These are phyloP conservation scores for Penicillium soppii DNA, from an alignment of 495 filamentous ascomycete genomes.

Conservation along the genomic window DNA sequence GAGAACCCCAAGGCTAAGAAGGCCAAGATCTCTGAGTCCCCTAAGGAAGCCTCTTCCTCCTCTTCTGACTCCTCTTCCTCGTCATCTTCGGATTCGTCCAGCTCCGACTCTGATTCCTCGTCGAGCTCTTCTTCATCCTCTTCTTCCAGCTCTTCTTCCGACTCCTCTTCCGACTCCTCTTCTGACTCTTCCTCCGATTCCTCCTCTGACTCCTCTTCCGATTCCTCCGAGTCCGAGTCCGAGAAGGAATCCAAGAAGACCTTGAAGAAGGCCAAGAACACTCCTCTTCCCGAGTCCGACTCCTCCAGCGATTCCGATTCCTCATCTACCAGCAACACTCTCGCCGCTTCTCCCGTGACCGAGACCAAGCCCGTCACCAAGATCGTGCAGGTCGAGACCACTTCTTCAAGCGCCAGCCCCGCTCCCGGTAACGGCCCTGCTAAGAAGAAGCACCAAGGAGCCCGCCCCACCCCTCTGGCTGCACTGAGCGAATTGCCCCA, in stretches of 20 bases:
- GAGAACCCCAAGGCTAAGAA: slow-evolving; percentile 44
- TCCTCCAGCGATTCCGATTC: slow-evolving; percentile 26
- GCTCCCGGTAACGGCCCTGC: slow-evolving; percentile 41
- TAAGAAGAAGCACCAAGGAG: slow-evolving; percentile 52
- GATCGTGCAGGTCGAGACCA: slow-evolving; percentile 17
- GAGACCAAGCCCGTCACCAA: slow-evolving; percentile 25
- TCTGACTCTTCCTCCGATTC: slow-evolving; percentile 17
- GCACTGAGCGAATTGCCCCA: slow-evolving; percentile 44
- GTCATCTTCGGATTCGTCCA: slow-evolving; percentile 28
- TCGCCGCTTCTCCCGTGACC: slow-evolving; percentile 33
- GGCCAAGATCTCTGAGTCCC: slow-evolving; percentile 24
- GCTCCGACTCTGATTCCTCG: slow-evolving; percentile 20
- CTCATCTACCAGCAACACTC: slow-evolving; percentile 32
- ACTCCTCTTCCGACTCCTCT: slow-evolving; percentile 20
- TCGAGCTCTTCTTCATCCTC: slow-evolving; percentile 22
- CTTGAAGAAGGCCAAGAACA: slow-evolving; percentile 52
- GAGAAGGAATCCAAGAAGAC: slow-evolving; percentile 33
- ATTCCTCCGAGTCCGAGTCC: slow-evolving; percentile 35
- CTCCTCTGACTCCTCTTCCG: slow-evolving; percentile 35
- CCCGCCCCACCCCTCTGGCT: slow-evolving; percentile 45
- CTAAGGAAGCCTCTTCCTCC: slow-evolving; percentile 19
- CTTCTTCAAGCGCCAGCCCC: slow-evolving; percentile 45
- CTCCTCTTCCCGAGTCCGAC: slow-evolving; percentile 48
- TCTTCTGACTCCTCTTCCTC: slow-evolving; percentile 27
- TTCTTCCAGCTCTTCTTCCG: slow-evolving; percentile 14